Conservation (phyloP, 306 rosid genomes). For the Malus asiatica region DNA sequence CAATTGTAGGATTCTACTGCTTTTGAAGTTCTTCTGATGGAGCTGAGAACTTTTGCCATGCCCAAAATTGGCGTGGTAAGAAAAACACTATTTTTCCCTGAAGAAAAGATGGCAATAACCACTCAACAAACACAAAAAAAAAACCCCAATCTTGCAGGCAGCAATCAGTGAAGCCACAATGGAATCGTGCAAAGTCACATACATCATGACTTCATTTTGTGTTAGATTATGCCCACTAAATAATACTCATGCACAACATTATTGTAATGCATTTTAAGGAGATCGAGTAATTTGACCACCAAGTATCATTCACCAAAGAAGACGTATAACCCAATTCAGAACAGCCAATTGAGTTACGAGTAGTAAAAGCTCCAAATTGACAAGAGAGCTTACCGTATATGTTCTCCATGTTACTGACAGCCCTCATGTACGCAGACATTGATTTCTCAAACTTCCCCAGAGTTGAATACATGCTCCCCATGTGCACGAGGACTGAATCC, state of each 20-base stretch:
- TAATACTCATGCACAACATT: background rate
- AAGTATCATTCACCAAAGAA: background rate
- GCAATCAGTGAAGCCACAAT: background rate
- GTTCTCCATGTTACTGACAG: slow-evolving; percentile 56
- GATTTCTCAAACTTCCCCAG: slow-evolving; percentile 63
- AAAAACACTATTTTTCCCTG: slow-evolving; percentile 51
- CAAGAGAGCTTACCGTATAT: slow-evolving; percentile 41
- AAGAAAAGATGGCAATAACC: slow-evolving; percentile 16
- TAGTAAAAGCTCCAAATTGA: background rate
- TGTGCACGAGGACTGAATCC: slow-evolving; percentile 79
- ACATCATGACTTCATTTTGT: background rate
- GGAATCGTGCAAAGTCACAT: background rate
- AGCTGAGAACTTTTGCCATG: slow-evolving; percentile 64
- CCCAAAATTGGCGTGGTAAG: slow-evolving; percentile 73
- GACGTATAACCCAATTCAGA: background rate
- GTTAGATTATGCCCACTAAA: background rate
- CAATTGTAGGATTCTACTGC: slow-evolving; percentile 53
- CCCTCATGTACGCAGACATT: slow-evolving; percentile 51
- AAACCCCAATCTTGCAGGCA: background rate
- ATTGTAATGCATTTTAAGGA: background rate
- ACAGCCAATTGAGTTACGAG: background rate
- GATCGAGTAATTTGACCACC: background rate
- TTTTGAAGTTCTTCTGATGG: slow-evolving; percentile 53
- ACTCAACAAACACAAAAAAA: background rate
- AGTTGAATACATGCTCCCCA: slow-evolving; percentile 81